A percentile compares a stretch with the other conserved stretches of the same genome.
phyloP scores from a whole-genome alignment of 2,329 filamentous ascomycete genomes.

The Claviceps pusilla region DNA sequence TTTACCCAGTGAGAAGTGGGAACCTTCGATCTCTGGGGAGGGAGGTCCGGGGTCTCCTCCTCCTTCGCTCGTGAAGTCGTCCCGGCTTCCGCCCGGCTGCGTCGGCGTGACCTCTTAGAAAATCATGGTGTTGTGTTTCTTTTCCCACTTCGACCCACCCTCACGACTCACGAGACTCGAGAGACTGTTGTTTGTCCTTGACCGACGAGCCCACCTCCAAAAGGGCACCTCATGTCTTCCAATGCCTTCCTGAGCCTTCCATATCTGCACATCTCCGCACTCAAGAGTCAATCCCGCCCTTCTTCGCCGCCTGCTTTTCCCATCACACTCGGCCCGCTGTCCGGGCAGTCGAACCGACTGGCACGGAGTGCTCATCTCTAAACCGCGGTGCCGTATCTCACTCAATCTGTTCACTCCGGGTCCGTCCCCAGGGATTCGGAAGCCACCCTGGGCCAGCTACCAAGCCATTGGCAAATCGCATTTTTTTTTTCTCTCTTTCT shows the following conservation, averaged over 20 bases:
- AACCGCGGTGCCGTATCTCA: neutral
- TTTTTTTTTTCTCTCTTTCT: too few species aligned
- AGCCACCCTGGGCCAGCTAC: too few species aligned
- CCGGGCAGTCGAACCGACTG: too few species aligned
- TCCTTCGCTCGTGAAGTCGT: neutral
- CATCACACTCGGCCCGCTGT: too few species aligned
- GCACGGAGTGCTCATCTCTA: too few species aligned
- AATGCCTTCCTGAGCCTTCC: neutral
- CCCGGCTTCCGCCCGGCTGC: neutral
- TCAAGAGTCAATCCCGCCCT: neutral
- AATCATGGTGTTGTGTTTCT: neutral
- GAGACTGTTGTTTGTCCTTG: neutral
- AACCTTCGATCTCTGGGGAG: too few species aligned
- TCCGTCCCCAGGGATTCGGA: neutral
- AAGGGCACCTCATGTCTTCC: too few species aligned
- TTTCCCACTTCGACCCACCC: neutral
- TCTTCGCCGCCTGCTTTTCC: too few species aligned
- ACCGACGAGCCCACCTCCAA: too few species aligned
- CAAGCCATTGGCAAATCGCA: too few species aligned
- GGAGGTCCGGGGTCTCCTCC: neutral
- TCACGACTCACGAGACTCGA: neutral
- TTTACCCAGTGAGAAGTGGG: too few species aligned
- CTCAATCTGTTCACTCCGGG: too few species aligned
- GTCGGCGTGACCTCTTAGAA: neutral
- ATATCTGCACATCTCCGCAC: neutral